Conservation (phyloP, 1,284 basidiomycete genomes). For the Hemileccinum hortonii region DNA sequence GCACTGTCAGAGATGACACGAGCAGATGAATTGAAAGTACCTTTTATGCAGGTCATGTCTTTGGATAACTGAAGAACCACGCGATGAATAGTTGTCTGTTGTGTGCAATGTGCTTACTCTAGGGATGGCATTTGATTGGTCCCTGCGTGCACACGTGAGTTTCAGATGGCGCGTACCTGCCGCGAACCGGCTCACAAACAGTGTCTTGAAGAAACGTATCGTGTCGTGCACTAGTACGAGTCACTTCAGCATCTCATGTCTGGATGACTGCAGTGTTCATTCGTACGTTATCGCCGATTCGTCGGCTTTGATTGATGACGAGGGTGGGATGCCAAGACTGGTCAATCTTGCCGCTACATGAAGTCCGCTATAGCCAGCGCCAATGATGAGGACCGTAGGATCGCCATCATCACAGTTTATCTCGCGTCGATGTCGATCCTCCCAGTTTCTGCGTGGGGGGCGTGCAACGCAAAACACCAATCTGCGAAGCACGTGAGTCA, state of each 20-base stretch:
- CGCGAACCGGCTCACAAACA: constrained; percentile 20
- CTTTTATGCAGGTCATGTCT: constrained; percentile 39
- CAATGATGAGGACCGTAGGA: constrained; percentile 33
- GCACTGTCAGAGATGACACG: constrained; percentile 1
- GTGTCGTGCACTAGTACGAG: constrained; percentile 25
- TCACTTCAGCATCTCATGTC: background rate
- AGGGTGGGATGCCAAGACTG: constrained; percentile 35
- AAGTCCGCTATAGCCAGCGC: constrained; percentile 41
- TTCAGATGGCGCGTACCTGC: background rate
- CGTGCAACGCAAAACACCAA: constrained; percentile 7
- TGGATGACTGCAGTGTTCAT: background rate
- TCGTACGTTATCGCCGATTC: constrained; percentile 39
- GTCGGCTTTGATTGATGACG: constrained; percentile 35
- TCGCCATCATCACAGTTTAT: constrained; percentile 16
- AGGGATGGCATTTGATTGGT: constrained; percentile 26
- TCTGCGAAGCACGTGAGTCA: constrained; percentile 13
- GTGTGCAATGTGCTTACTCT: too few species aligned
- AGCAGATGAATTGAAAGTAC: constrained; percentile 11
- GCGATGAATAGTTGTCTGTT: too few species aligned
- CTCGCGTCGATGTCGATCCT: constrained; percentile 18
- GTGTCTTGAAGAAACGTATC: constrained; percentile 31
- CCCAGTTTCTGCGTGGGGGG: constrained; percentile 14
- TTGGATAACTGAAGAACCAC: constrained; percentile 31
- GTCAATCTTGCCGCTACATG: constrained; percentile 37
- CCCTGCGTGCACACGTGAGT: constrained; percentile 15